Percentiles rank a stretch among this genome's conserved stretches.
phyloP scores from a whole-genome alignment of 1,139 yeast genomes.

The Sugiyamaella neomexicana region DNA sequence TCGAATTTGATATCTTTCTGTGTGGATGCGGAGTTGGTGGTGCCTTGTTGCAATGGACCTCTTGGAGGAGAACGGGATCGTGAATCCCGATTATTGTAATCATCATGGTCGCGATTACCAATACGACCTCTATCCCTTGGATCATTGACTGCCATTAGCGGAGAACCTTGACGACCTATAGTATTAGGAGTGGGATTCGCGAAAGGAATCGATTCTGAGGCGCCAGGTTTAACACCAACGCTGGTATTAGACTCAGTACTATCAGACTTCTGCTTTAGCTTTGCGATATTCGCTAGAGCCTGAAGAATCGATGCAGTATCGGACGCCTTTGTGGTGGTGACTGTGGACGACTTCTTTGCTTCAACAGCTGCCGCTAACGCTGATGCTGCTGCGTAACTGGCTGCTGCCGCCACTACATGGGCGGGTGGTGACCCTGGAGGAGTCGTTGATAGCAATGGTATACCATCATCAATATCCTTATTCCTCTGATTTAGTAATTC shows the following conservation, averaged over 20 bases:
- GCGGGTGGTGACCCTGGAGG: constrained; percentile 29
- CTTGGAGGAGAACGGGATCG: constrained; percentile 53
- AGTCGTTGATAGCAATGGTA: constrained; percentile 46
- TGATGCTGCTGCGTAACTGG: constrained; percentile 22
- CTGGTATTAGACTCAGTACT: not conserved
- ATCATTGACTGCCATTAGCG: not conserved
- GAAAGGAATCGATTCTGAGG: not conserved
- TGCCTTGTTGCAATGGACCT: constrained; percentile 17
- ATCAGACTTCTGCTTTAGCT: constrained; percentile 36
- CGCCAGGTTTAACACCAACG: not conserved
- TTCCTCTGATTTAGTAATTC: constrained; percentile 10
- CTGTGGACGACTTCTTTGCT: constrained; percentile 4
- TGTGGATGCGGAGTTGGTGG: not conserved
- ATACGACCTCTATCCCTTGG: not conserved
- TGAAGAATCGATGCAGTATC: constrained; percentile 44
- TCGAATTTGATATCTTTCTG: constrained; percentile 46
- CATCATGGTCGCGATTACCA: not conserved
- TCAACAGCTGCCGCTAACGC: constrained; percentile 17
- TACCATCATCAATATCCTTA: constrained; percentile 9
- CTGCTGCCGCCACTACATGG: constrained; percentile 17
- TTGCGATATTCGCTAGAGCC: constrained; percentile 42
- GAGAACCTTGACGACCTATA: not conserved
- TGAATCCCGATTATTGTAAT: not conserved
- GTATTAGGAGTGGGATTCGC: constrained; percentile 13
- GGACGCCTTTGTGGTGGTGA: constrained; percentile 26